Base-by-base conservation (phyloP, 257 asterid genomes). In the Buddleja alternifolia region DNA sequence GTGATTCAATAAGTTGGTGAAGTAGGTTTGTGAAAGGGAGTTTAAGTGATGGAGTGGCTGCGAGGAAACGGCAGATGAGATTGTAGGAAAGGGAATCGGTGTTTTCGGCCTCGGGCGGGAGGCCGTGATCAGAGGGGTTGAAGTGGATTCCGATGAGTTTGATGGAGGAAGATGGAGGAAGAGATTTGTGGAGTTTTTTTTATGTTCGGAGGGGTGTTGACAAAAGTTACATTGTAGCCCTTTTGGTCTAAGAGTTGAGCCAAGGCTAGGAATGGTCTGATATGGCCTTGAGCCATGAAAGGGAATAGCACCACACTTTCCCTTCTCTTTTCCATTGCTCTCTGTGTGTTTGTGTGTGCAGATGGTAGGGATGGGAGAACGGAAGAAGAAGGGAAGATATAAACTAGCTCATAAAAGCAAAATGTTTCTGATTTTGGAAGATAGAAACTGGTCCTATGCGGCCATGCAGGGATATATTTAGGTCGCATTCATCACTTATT, bases 101-200 rank as follows among this genome's bases (percentile, higher is more conserved):
- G 80, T 53, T 72, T 15, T 85, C 88, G 4, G 86, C 42, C 21
- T 74, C 77, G 0, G 79, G 84, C 1, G 90, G 92, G 37, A 88
- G 90, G 52, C 80, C 80, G 23, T 88, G 83, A 1, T 83, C 84
- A 19, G 85, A 42, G 69, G 79, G 40, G 64, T 76, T 47, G 81
- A 83, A 88, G 8, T 90, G 90, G 62, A 88, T 75, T 39, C 82
- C 79, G 55, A 70, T 55, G 34, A 86, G 78, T 17, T 72, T 67
- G 17, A 88, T 78, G 47, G 82, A 47, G 57, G 83, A 79, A 63
- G 82, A 51, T 17, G 73, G 34, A 23, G 79, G 75, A 64, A 80
- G 52, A 0, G 78, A 72, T 4, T 64, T 17, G 1, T 55, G 63
- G 72, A 88, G 88, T 69, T 81, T 83, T 55, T n/a, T 73, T 74